Evolutionary conservation across 2,329 filamentous ascomycete species (phyloP).

Genomic region (Phyllosticta ampelicida): DNA sequence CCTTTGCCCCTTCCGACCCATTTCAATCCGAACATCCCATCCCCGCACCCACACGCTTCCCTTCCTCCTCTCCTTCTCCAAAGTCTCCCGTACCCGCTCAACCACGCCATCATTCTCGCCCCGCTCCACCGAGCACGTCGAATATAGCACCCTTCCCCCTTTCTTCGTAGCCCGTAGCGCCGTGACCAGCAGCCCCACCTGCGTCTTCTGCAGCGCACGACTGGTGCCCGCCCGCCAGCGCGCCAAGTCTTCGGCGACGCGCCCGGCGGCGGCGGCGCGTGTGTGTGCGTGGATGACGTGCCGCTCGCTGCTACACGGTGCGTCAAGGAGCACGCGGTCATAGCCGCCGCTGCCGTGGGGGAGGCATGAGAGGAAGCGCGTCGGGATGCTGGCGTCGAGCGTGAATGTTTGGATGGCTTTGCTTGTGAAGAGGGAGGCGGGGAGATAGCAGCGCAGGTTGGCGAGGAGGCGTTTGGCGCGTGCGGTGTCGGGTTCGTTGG

Average conservation of each 20-base stretch:
- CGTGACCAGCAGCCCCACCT: background rate
- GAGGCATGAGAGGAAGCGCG: slow-evolving; percentile 14
- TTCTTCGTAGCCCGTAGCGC: slow-evolving; percentile 22
- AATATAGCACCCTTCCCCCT: slow-evolving; percentile 30
- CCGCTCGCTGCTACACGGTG: slow-evolving; percentile 32
- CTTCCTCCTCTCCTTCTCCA: slow-evolving; percentile 30
- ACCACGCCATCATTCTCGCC: slow-evolving; percentile 34
- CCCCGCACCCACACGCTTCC: slow-evolving; percentile 22
- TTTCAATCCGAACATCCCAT: slow-evolving; percentile 17
- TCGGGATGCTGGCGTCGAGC: slow-evolving; percentile 14
- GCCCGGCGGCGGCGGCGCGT: slow-evolving; percentile 21
- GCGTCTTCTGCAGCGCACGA: slow-evolving; percentile 23
- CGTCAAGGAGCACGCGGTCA: slow-evolving; percentile 32
- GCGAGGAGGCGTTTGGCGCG: slow-evolving; percentile 24
- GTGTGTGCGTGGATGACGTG: slow-evolving; percentile 29
- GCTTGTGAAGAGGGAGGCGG: slow-evolving; percentile 13
- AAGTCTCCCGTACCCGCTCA: slow-evolving; percentile 22
- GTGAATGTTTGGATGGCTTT: slow-evolving; percentile 15
- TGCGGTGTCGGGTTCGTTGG: slow-evolving; percentile 25
- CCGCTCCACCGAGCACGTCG: slow-evolving; percentile 30
- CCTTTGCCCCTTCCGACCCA: background rate
- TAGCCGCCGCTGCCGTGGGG: slow-evolving; percentile 24
- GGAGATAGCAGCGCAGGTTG: slow-evolving; percentile 17
- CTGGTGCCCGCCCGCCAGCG: slow-evolving; percentile 28
- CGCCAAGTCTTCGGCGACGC: slow-evolving; percentile 26